Evolutionary conservation across 2,329 filamentous ascomycete species (phyloP).

Genomic region (Ophidiomyces ophidiicola): DNA sequence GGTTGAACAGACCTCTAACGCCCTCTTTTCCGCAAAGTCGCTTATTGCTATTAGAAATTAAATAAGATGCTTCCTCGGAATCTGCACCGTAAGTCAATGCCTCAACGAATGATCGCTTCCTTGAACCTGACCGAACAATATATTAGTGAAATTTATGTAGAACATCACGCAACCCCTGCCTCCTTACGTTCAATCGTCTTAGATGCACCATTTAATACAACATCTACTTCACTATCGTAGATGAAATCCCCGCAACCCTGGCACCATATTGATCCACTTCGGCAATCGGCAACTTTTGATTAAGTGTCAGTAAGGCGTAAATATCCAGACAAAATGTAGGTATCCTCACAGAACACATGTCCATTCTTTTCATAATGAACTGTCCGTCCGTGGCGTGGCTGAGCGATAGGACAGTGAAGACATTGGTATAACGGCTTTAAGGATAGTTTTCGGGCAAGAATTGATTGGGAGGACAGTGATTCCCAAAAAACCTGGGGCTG

Average conservation of each 20-base stretch:
- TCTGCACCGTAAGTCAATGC: constrained; percentile 20
- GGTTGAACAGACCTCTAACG: constrained; percentile 86
- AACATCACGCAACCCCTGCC: background rate
- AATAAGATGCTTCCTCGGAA: constrained; percentile 60
- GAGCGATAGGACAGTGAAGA: constrained; percentile 27
- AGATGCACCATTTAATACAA: constrained; percentile 19
- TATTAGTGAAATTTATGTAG: background rate
- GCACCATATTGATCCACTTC: constrained; percentile 30
- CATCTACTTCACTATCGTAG: constrained; percentile 32
- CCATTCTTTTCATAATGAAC: constrained; percentile 28
- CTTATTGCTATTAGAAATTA: constrained; percentile 63
- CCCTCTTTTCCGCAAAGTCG: constrained; percentile 78
- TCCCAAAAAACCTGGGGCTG: constrained; percentile 19
- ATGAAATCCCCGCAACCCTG: constrained; percentile 32
- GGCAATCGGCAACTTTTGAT: constrained; percentile 30
- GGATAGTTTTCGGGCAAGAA: constrained; percentile 20
- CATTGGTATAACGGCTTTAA: constrained; percentile 32
- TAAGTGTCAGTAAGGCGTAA: constrained; percentile 12
- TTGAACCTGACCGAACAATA: constrained; percentile 14
- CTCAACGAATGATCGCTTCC: constrained; percentile 25
- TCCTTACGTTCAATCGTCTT: constrained; percentile 7
- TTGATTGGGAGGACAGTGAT: constrained; percentile 16
- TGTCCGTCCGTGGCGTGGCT: constrained; percentile 23
- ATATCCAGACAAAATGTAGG: background rate
- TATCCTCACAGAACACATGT: constrained; percentile 31